Evolutionary conservation across 176 grass and related monocot genomes (phyloP).

Genomic region (Paspalum notatum): DNA sequence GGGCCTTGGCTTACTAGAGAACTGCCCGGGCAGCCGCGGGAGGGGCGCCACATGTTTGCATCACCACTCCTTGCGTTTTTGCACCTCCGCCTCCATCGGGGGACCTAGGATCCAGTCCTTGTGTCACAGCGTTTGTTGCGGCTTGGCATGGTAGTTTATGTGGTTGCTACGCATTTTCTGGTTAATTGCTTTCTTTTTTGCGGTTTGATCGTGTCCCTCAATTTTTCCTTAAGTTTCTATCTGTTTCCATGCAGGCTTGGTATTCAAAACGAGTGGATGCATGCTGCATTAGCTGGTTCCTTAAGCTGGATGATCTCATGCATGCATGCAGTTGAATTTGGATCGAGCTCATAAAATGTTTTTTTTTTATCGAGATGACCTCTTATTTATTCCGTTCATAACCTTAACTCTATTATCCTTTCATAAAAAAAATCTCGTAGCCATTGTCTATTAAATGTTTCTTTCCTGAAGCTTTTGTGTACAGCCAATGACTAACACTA

Average conservation of each 20-base stretch:
- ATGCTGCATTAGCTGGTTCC: background rate
- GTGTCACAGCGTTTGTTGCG: background rate
- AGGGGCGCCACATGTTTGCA: conserved; percentile 21
- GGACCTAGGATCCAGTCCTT: background rate
- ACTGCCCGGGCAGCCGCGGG: background rate
- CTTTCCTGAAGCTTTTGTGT: too few relatives aligned
- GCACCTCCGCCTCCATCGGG: conserved; percentile 4
- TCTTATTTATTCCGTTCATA: too few relatives aligned
- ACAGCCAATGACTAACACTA: too few relatives aligned
- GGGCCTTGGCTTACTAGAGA: conserved; percentile 9
- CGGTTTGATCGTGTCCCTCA: background rate
- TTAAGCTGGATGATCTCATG: background rate
- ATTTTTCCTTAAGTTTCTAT: background rate
- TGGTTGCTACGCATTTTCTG: background rate
- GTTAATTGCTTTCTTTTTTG: background rate
- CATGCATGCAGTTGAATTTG: too few relatives aligned
- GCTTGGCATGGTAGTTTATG: background rate
- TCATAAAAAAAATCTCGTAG: too few relatives aligned
- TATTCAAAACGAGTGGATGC: background rate
- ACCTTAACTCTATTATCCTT: too few relatives aligned
- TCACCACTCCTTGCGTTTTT: background rate
- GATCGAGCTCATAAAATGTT: too few relatives aligned
- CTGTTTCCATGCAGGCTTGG: background rate
- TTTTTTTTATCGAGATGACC: too few relatives aligned
- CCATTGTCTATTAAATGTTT: too few relatives aligned